Evolutionary conservation across 495 filamentous ascomycete species (phyloP).

Genomic region (Clavariopsis aquatica): DNA sequence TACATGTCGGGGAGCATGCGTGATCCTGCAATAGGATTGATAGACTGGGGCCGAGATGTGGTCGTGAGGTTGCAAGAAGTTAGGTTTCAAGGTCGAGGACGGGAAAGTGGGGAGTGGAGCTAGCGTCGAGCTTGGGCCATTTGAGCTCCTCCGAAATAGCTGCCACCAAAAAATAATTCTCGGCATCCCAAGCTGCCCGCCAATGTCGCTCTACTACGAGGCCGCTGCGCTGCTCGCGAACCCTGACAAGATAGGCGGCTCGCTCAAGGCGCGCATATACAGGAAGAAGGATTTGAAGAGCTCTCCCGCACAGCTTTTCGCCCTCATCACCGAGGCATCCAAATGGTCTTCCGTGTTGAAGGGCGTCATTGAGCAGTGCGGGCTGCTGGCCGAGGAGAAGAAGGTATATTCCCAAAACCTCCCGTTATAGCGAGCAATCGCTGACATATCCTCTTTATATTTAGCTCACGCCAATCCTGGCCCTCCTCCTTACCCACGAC

Average conservation of each 20-base stretch:
- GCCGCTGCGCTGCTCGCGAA: conserved; percentile 70
- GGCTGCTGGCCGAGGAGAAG: conserved; percentile 58
- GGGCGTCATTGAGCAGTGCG: conserved; percentile 76
- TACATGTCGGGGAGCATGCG: too few relatives aligned
- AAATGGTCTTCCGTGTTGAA: conserved; percentile 88
- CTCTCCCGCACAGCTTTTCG: conserved; percentile 78
- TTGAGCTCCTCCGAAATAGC: neutral
- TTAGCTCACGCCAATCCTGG: conserved; percentile 74
- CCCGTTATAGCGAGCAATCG: neutral
- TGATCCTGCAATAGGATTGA: neutral
- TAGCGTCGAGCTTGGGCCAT: conserved; percentile 15
- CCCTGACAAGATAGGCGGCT: conserved; percentile 62
- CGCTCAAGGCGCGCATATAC: conserved; percentile 82
- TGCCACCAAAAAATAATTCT: neutral
- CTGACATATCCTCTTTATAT: neutral
- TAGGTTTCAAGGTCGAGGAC: too few relatives aligned
- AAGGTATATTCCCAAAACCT: conserved; percentile 63
- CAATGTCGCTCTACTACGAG: conserved; percentile 96
- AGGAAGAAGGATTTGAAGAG: conserved; percentile 69
- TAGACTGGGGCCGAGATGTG: neutral
- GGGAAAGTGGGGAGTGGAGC: neutral
- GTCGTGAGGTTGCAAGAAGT: too few relatives aligned
- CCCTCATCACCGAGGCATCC: conserved; percentile 75
- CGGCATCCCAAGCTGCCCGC: neutral
- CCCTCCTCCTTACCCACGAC: conserved; percentile 84